Base-by-base conservation (phyloP, 306 rosid genomes). In the Chamaecrista fasciculata region DNA sequence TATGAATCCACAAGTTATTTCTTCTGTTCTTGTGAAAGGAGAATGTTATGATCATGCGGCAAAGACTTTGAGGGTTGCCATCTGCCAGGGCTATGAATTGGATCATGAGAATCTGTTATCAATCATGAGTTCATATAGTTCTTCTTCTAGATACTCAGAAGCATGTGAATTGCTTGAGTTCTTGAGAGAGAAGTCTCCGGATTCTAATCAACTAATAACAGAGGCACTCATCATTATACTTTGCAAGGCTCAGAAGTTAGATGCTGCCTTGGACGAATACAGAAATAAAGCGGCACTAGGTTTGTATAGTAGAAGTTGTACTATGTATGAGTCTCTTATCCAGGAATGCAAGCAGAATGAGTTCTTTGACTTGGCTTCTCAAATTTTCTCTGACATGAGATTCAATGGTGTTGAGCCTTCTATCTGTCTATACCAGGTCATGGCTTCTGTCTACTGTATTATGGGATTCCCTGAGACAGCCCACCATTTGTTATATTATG, bases 381-480 rank as follows among this genome's bases (percentile, higher is more conserved):
- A 88, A 74, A 70, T 93, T 62, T 93, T 90, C 68, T 77, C 94
- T 71, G 97, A 93, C 76, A 88, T 93, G 98, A 83, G 82, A 84
- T 90, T 90, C 79, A 76, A 71, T 69, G 87, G 94, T 70, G 80
- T 88, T 26, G 84, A 88, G 68, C 86, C 87, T 59, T 83, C 97
- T 21, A 78, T 83, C 68, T 48, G 21, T 76, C 76, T 93, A 37
- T 93, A 81, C 82, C 86, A 69, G 74, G 59, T 29, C 37, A 90
- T 93, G 97, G 84, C 74, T 74, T 81, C 69, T 65, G 80, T 85
- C 53, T 82, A 90, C 66, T 93, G 97, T 71, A 82, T 67, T 69
- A 66, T 79, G 77, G 85, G 85, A 78, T 86, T 84, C 62, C 98
- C 98, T 0, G 98, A 93, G 85, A 86, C 93, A 59, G 98, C 97